Conservation (phyloP, 2,329 filamentous ascomycete genomes). For the Coccinonectria pachysandricola region DNA sequence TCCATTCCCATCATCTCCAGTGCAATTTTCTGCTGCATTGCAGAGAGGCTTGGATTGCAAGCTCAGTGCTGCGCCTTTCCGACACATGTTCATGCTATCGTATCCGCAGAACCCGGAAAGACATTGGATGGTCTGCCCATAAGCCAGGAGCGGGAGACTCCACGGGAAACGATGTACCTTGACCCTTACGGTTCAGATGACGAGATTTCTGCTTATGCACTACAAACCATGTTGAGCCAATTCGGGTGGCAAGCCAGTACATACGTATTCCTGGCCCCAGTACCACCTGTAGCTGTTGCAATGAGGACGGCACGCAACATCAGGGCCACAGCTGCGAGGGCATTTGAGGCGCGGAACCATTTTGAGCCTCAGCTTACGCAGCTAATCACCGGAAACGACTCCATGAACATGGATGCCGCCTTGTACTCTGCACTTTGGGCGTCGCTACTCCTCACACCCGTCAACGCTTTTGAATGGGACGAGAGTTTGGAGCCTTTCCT, state of each 20-base stretch:
- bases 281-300: slow-evolving; percentile 56
- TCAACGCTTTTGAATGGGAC: slow-evolving; percentile 41
- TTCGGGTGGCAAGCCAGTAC: slow-evolving; percentile 32
- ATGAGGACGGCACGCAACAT: slow-evolving; percentile 70
- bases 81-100: slow-evolving; percentile 73
- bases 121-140: slow-evolving; percentile 45
- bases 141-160: slow-evolving; percentile 28
- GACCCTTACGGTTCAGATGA: slow-evolving; percentile 66
- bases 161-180: slow-evolving; percentile 55
- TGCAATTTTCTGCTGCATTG: slow-evolving; percentile 76
- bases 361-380: slow-evolving; percentile 20
- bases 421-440: slow-evolving; percentile 70
- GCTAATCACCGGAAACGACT: slow-evolving; percentile 25
- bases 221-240: slow-evolving; percentile 49
- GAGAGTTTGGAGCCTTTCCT: slow-evolving; percentile 54
- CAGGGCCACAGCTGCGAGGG: slow-evolving; percentile 48
- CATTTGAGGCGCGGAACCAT: slow-evolving; percentile 19
- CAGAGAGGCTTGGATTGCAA: slow-evolving; percentile 61
- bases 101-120: slow-evolving; percentile 50
- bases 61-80: slow-evolving; percentile 75
- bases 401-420: slow-evolving; percentile 42
- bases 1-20: slow-evolving; percentile 80
- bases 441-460: slow-evolving; percentile 43
- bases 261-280: slow-evolving; percentile 50
- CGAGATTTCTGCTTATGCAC: slow-evolving; percentile 51